Conservation (phyloP, 768 basidiomycete species). For the Podaxis mareebaensis region DNA sequence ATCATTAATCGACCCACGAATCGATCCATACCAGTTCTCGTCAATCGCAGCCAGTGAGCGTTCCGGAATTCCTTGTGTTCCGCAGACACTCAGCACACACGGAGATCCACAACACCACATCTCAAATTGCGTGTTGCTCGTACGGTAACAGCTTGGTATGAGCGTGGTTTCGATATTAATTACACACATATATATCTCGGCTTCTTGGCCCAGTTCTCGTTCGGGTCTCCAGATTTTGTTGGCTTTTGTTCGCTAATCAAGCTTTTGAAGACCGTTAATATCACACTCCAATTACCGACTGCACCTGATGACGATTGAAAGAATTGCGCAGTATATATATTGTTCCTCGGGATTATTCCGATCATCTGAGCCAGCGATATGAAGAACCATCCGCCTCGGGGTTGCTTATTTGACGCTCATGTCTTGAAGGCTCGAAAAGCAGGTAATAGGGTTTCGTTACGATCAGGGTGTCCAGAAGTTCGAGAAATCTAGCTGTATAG, state of each 20-base stretch:
- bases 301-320: not conserved
- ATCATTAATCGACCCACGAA: no score
- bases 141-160: not conserved
- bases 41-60: no score
- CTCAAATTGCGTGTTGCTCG: not conserved
- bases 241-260: not conserved
- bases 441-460: not conserved
- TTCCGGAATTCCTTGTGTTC: no score
- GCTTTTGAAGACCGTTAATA: not conserved
- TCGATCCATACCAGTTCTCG: no score
- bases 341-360: not conserved
- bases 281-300: not conserved
- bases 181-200: not conserved
- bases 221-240: not conserved
- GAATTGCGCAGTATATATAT: not conserved
- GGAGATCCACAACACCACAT: not conserved
- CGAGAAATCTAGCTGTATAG: not conserved
- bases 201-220: not conserved
- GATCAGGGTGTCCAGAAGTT: not conserved
- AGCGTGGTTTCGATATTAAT: not conserved
- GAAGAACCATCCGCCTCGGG: not conserved
- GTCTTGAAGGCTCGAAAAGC: not conserved
- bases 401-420: not conserved
- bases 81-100: not conserved
- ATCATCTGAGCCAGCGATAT: not conserved